Evolutionary conservation across 2,329 filamentous ascomycete species (phyloP), one percentile per base, ranked within the genome.

Genomic region (Hypocreales sp.): DNA sequence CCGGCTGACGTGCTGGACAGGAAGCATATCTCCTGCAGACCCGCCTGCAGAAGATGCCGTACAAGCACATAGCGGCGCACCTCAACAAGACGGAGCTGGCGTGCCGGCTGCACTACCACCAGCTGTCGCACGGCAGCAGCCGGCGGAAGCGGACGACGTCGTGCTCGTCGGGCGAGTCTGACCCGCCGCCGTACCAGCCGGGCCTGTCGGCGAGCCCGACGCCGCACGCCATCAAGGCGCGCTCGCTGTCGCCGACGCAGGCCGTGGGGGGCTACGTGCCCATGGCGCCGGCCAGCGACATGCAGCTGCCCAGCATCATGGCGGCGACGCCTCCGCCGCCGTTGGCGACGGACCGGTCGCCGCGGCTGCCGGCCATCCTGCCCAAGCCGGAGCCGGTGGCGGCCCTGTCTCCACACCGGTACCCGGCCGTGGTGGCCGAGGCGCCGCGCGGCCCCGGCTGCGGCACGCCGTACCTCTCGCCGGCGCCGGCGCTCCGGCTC

Each of bases 81-180:
- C 60, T 90, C 40, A 82, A 84, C 56, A 92, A 90, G 62, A 90
- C 81, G 1, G 81, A 90, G 57, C 63, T 90, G 33, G 81, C 81
- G 25, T 92, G 81, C 56, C 80, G 82, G 36, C 67, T 92, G 35
- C 82, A 90, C 54, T 87, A 82, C 48, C 81, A 92, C 46, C 81
- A 90, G 46, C 67, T 90, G 36, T 83, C 77, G 37, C 80, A 84
- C 48, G 79, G 79, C 32, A 81, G 70, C 58, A 81, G 79, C 56
- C 75, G 79, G 42, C 77, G 79, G 48, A 82, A 81, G 63, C 71
- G 79, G 33, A 76, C 72, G 33, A 67, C 70, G 15, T 86, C 80
- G 11, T 64, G 76, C 33, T 76, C 73, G 3, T 76, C 74, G 2
- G 65, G 64, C 20, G 72, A 69, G n/a, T 56, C 53, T 11, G 58